Percentiles rank a stretch among this genome's conserved stretches.
phyloP scores from a whole-genome alignment of 148 eudicot genomes.

The Fagopyrum tataricum region DNA sequence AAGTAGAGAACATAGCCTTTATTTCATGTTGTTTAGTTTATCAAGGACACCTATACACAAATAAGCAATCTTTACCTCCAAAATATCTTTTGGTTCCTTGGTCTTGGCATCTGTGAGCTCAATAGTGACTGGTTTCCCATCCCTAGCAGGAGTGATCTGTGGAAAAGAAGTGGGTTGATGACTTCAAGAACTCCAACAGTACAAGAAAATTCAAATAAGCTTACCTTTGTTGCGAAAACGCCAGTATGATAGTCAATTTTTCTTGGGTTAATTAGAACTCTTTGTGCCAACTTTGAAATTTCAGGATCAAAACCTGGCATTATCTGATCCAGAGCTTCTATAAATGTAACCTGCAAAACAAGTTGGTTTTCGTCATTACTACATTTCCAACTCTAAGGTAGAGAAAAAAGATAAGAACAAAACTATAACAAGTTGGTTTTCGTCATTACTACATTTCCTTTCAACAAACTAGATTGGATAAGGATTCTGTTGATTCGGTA shows the following conservation, averaged over 20 bases:
- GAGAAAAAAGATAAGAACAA: constrained; percentile 7
- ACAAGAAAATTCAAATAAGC: background rate
- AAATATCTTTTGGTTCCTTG: constrained; percentile 73
- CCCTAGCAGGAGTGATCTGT: constrained; percentile 97
- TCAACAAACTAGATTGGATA: background rate
- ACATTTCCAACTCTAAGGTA: background rate
- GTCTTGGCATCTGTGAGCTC: constrained; percentile 99
- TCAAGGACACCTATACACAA: background rate
- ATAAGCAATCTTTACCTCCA: constrained; percentile 50
- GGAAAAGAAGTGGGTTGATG: constrained; percentile 11
- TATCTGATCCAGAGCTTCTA: constrained; percentile 96
- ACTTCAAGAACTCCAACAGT: background rate
- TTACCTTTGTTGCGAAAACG: constrained; percentile 97
- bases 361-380: background rate
- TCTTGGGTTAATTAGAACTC: constrained; percentile 93
- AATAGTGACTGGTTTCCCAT: constrained; percentile 93
- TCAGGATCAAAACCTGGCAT: constrained; percentile 99
- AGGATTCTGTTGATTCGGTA: background rate
- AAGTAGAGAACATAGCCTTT: background rate
- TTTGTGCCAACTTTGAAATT: constrained; percentile 91
- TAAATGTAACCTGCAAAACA: constrained; percentile 73
- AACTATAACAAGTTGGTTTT: background rate
- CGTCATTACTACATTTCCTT: background rate
- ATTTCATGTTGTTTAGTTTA: background rate
- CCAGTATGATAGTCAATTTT: constrained; percentile 96